Evolutionary conservation across 23 red algal genomes (phyloP).

Genomic region (Pyropia yezoensis): DNA sequence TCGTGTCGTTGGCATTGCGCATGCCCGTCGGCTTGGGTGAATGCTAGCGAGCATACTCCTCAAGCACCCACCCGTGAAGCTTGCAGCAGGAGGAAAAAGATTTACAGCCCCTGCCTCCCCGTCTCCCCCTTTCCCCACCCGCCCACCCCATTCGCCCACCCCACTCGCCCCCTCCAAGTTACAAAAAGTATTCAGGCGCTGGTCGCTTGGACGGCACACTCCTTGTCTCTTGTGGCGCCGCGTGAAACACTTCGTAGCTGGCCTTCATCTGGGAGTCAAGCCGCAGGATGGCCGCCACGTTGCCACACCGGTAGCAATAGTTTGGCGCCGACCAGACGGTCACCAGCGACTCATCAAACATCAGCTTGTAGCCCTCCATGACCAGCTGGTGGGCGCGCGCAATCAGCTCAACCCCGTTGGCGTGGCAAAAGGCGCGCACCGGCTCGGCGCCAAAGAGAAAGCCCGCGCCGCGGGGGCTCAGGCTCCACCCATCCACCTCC

Average conservation of each 20-base stretch:
- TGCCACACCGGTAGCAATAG: constrained; percentile 95
- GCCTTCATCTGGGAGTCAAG: constrained; percentile 62
- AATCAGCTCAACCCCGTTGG: constrained; percentile 65
- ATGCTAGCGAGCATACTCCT: too few species aligned
- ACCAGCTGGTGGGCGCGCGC: constrained; percentile 90
- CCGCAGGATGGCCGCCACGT: constrained; percentile 80
- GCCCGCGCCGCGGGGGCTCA: constrained; percentile 75
- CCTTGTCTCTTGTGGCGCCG: constrained; percentile 29
- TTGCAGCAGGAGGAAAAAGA: too few species aligned
- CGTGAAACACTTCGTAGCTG: constrained; percentile 64
- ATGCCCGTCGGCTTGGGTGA: too few species aligned
- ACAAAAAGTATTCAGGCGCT: constrained; percentile 69
- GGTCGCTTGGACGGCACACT: constrained; percentile 28
- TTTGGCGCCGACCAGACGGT: constrained; percentile 91
- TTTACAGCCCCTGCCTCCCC: background rate
- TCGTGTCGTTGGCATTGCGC: too few species aligned
- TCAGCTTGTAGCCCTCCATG: constrained; percentile 87
- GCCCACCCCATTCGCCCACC: too few species aligned
- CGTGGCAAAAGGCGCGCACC: constrained; percentile 56
- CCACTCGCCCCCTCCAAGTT: background rate
- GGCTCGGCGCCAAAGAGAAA: constrained; percentile 79
- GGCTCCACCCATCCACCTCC: constrained; percentile 74
- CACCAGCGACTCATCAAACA: constrained; percentile 61
- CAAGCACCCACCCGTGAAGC: too few species aligned
- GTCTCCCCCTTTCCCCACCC: too few species aligned